phyloP scores from a whole-genome alignment of 768 basidiomycete species.

The Tephrocybe sp. region DNA sequence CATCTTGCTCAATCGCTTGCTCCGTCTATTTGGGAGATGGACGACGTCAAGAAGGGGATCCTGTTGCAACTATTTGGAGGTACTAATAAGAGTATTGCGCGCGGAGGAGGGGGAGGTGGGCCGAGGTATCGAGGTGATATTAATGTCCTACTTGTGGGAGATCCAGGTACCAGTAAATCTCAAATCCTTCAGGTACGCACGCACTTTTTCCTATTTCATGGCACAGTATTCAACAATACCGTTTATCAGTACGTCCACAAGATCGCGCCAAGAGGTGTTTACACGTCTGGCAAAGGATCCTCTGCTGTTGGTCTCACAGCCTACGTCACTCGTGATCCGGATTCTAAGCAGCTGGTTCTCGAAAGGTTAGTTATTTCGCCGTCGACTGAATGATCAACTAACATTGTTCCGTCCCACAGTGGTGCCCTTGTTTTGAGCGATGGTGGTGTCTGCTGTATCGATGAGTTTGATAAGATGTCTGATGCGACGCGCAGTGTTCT shows the following conservation, averaged over 20 bases:
- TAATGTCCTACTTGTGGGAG: constrained; percentile 95
- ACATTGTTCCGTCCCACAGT: constrained; percentile 35
- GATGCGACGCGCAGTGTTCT: constrained; percentile 95
- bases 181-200: constrained; percentile 83
- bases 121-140: constrained; percentile 97
- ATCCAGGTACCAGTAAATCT: constrained; percentile 95
- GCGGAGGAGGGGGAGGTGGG: constrained; percentile 93
- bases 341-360: constrained; percentile 95
- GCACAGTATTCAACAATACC: not conserved
- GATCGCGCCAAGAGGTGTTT: constrained; percentile 96
- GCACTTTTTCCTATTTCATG: constrained; percentile 12
- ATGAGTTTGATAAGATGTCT: constrained; percentile 99
- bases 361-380: constrained; percentile 62
- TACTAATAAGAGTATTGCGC: constrained; percentile 92
- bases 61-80: constrained; percentile 95
- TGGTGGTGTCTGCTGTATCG: constrained; percentile 97
- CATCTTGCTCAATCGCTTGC: constrained; percentile 82
- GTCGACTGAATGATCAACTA: not conserved
- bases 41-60: constrained; percentile 99
- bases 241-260: constrained; percentile 89
- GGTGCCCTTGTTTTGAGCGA: constrained; percentile 94
- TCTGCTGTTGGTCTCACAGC: constrained; percentile 98
- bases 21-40: constrained; percentile 97
- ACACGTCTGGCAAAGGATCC: constrained; percentile 96
- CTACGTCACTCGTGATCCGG: constrained; percentile 96